phyloP scores from a whole-genome alignment of 2,329 filamentous ascomycete species.

The Huntiella abstrusa region DNA sequence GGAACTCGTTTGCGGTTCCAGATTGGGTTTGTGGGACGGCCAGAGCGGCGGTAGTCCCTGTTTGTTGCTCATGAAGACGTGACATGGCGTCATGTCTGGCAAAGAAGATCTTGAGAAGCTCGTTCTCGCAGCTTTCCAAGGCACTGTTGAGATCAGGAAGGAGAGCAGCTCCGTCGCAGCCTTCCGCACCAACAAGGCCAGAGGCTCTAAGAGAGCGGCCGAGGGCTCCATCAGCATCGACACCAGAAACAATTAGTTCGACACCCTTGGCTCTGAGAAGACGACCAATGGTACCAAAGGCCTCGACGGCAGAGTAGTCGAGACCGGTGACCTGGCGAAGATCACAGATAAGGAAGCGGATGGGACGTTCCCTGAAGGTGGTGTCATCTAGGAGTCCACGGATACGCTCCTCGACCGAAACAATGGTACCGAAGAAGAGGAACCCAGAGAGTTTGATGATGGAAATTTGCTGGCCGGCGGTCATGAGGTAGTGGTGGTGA shows the following conservation, averaged over 20 bases:
- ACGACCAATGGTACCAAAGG: conserved; percentile 80
- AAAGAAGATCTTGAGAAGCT: conserved; percentile 68
- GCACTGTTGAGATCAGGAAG: conserved; percentile 86
- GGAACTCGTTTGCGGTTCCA: conserved; percentile 13
- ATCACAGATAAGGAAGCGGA: conserved; percentile 79
- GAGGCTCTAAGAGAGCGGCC: conserved; percentile 67
- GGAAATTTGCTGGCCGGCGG: conserved; percentile 74
- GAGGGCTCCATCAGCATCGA: conserved; percentile 56
- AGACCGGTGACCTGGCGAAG: conserved; percentile 77
- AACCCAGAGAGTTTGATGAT: conserved; percentile 86
- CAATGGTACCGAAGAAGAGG: conserved; percentile 96
- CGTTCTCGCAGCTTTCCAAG: conserved; percentile 86
- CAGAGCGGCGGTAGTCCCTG: conserved; percentile 25
- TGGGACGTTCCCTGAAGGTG: conserved; percentile 56
- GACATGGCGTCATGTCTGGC: conserved; percentile 42
- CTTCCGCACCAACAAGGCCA: conserved; percentile 51
- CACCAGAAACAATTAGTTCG: conserved; percentile 63
- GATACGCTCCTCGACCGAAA: conserved; percentile 81
- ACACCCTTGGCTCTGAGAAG: conserved; percentile 62
- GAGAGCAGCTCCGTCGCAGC: conserved; percentile 49
- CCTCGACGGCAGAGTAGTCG: conserved; percentile 91
- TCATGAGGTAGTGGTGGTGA: conserved; percentile 68
- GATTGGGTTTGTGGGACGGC: conserved; percentile 24
- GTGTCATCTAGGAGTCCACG: conserved; percentile 67
- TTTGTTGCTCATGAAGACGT: conserved; percentile 19